Evolutionary conservation across 2,329 filamentous ascomycete genomes (phyloP), one percentile per base, ranked within the genome.

Genomic region (Aspergillus piperis): DNA sequence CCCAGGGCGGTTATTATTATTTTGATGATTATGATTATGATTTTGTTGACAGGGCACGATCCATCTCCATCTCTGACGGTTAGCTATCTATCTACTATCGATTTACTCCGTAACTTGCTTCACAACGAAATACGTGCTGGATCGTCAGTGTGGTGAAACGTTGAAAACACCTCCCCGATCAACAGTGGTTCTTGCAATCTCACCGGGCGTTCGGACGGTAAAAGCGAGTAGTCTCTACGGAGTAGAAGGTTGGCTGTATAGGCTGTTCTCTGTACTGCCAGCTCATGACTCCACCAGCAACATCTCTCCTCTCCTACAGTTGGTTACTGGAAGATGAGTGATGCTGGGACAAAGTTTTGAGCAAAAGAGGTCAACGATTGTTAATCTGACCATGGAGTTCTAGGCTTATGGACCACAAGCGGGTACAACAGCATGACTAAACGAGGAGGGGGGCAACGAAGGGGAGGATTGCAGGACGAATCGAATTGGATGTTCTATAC

Each of bases 11-110:
- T 23, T 44, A 42, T 42, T 11, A 42, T 42, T 42, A 17, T 42
- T 1, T 11, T 42, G 8, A 27, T 27, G 8, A 27, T 27, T 8
- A 27, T 27, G 7, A 27, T 27, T 27, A 25, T 25, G 25, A 25
- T 25, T 27, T 27, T 27, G 6, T 47, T 55, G 53, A 55, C 53
- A 55, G 53, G 53, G 53, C 53, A 55, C 53, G 53, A 55, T 41
- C 53, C 39, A 55, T 54, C 52, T 44, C 19, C 39, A 44, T 47
- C 42, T 44, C 41, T 5, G 17, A 44, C 7, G 17, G 15, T 11
- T 11, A 21, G 39, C n/a, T 21, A 44, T 21, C 32, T 36, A 36
- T 30, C 27, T 30, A 32, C 30, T 32, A 32, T 32, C 30, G 8
- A 32, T 36, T 13, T 36, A 36, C 32, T 36, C 32, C 32, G 32